Base-by-base conservation (phyloP, 2,329 filamentous ascomycete species). In the Magnaporthiopsis rhizophila region DNA sequence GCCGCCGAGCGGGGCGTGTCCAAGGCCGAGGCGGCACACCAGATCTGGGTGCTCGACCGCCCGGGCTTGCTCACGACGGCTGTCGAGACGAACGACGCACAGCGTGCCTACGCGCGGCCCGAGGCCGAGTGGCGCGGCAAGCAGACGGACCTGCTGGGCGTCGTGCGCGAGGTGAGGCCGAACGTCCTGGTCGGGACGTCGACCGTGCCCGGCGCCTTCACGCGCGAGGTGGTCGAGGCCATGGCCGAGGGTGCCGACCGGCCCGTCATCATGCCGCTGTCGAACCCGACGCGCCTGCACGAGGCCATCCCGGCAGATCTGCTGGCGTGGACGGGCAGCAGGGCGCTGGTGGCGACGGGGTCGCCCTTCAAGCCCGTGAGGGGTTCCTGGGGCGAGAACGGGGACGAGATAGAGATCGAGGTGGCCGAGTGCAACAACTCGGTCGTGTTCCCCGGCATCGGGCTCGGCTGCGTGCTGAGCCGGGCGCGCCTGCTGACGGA, bases 371-470 rank as follows among this genome's bases (percentile, higher is more conserved):
- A 84, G 1, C 88, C 92, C 0, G 90, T 95, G 18, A 83, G 83
- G 62, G 83, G 82, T 0, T 79, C 82, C 1, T 86, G 83, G 80
- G 81, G 80, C 2, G n/a, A 71, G 0, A 73, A 77, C 12, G 82
- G 80, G 0, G 63, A 71, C 0, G 79, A 83, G 9, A 65, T 81
- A 1, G 74, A 75, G 66, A 78, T 83, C 65, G 75, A 81, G 34
- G 72, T 83, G 71, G 91, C 91, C 30, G 92, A 96, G 75, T 96
- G 92, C 77, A 96, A 96, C 77, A 96, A 96, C 76, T 89, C 87
- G 0, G 90, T 90, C 45, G 89, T 89, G 21, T 96, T 96, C 74
- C 92, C 92, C 0, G 91, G 91, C 0, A 94, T 96, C 65, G 92
- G 91, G 0, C 86, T 96, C 0, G 92, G 91, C 13, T 85, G 85